Percentiles rank a stretch among this genome's conserved stretches.
Conservation (phyloP, 2,329 filamentous ascomycete genomes). For the Fusarium nygamai region DNA sequence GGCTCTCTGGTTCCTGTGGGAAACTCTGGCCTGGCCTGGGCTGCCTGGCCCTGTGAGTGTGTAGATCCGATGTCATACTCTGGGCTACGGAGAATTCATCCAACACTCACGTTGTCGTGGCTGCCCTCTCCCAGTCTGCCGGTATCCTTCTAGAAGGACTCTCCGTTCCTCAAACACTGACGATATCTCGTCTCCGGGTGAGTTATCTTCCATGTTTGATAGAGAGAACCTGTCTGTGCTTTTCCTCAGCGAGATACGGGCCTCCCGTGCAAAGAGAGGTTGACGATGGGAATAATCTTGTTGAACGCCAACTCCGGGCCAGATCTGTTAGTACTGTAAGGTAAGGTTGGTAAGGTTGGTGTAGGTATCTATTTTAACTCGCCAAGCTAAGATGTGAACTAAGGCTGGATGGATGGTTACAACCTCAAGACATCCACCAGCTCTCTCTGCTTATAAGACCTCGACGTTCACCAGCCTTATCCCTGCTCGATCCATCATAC, state of each 20-base stretch:
- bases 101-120: slow-evolving; percentile 6
- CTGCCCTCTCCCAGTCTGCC: slow-evolving; percentile 4
- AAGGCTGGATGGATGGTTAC: slow-evolving; percentile 23
- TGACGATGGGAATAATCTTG: slow-evolving; percentile 4
- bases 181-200: neutral
- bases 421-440: slow-evolving; percentile 6
- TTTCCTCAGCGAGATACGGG: slow-evolving; percentile 8
- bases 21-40: neutral
- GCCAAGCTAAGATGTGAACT: slow-evolving; percentile 9
- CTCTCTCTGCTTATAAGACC: slow-evolving; percentile 21
- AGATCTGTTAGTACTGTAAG: slow-evolving; percentile 3
- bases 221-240: neutral
- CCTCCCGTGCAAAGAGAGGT: slow-evolving; percentile 4
- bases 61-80: neutral
- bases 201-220: slow-evolving; percentile 15
- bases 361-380: slow-evolving; percentile 33
- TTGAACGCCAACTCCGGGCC: slow-evolving; percentile 20
- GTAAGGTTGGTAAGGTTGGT: neutral
- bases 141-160: slow-evolving; percentile 32
- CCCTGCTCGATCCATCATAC: slow-evolving; percentile 2
- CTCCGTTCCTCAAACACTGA: slow-evolving; percentile 15
- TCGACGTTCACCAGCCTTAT: neutral
- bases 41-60: neutral
- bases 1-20: neutral
- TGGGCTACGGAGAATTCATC: slow-evolving; percentile 26